Base-by-base conservation (phyloP, 345 rosid genomes). In the Salix viminalis region DNA sequence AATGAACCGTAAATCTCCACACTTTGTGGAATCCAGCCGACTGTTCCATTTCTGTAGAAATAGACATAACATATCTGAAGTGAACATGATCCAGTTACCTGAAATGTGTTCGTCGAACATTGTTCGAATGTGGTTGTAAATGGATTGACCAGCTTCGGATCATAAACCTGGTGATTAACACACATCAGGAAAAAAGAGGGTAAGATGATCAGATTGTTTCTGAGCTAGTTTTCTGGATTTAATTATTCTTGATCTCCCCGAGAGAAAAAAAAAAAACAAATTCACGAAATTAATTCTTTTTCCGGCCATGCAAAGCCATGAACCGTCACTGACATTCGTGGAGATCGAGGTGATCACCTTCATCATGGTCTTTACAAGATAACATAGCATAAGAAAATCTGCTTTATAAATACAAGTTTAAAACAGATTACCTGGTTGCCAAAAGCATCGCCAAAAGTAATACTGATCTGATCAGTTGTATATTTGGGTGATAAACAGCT, bases 401-500 rank as follows among this genome's bases (percentile, higher is more conserved):
- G 6, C 5, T 16, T 16, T 15, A 1, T 48, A 61, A 73, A 76
- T 61, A 70, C n/a, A 44, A 70, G 69, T 28, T 34, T 34, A 34
- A 34, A 34, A 34, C 37, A 34, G 37, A 0, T 34, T 42, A 94
- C 93, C 93, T 86, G 90, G 80, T 89, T 87, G 72, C 93, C 98
- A 72, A 86, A 88, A 41, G 90, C 95, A 70, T 94, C 94, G 0
- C 98, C 95, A 66, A 91, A 93, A 8, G 87, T 69, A 36, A 94
- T 80, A 58, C 96, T 89, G 79, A 94, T 89, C 54, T 86, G 98
- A 83, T 93, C 98, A 50, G 90, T 79, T 3, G 94, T 89, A 10
- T 80, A 82, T 28, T 24, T 26, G 21, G 92, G 83, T 12, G 98
- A 93, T 30, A 85, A 77, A 62, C 91, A 89, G 84, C 97, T 89